Conservation (phyloP, 352 stramenopile species). For the Phytophthora pistaciae region DNA sequence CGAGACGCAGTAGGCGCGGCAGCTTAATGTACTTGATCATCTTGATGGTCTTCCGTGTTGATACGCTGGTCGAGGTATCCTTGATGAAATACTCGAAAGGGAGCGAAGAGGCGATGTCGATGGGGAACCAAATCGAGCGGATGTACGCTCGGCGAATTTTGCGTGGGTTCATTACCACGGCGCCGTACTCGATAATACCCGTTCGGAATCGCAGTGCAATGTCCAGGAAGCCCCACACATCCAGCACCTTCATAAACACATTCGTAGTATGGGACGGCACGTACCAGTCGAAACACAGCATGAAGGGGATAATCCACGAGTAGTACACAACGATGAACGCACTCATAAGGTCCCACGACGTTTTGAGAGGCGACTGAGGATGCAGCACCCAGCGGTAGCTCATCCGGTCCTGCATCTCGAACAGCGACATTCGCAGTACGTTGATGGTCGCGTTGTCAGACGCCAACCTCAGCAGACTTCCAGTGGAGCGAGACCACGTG, state of each 20-base stretch:
- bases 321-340: slow-evolving; percentile 71
- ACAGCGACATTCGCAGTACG: slow-evolving; percentile 69
- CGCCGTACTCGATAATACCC: slow-evolving; percentile 64
- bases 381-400: slow-evolving; percentile 64
- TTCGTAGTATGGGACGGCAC: slow-evolving; percentile 30
- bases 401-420: slow-evolving; percentile 63
- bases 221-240: slow-evolving; percentile 59
- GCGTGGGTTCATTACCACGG: slow-evolving; percentile 63
- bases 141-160: slow-evolving; percentile 58
- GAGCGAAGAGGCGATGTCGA: slow-evolving; percentile 65
- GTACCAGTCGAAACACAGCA: slow-evolving; percentile 80
- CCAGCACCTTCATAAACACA: slow-evolving; percentile 55
- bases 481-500: slow-evolving; percentile 28
- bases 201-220: slow-evolving; percentile 68
- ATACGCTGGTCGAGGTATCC: slow-evolving; percentile 35
- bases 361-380: slow-evolving; percentile 58
- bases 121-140: slow-evolving; percentile 67
- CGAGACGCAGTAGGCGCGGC: slow-evolving; percentile 61
- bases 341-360: slow-evolving; percentile 67
- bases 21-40: slow-evolving; percentile 83
- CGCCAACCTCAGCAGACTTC: slow-evolving; percentile 17
- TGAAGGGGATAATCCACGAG: slow-evolving; percentile 78
- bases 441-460: slow-evolving; percentile 48
- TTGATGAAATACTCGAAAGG: slow-evolving; percentile 69
- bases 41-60: slow-evolving; percentile 77